phyloP scores from a whole-genome alignment of 1,139 yeast genomes.

The Debaryomycetaceae sp. region DNA sequence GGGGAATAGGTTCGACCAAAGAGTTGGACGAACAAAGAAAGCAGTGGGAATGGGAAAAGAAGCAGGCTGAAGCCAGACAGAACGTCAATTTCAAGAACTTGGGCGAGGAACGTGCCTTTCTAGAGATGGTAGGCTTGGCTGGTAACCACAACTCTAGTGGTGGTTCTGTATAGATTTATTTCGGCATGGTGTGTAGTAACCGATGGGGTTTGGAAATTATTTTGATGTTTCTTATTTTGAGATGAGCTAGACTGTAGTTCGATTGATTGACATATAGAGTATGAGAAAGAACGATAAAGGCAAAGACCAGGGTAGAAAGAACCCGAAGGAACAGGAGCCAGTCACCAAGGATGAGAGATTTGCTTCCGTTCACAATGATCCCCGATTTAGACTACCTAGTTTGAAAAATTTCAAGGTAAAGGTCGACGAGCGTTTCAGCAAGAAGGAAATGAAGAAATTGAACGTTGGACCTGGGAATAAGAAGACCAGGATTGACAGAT shows the following conservation, averaged over 20 bases:
- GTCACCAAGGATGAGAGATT: conserved; percentile 71
- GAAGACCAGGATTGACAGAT: conserved; percentile 71
- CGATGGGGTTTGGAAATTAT: neutral
- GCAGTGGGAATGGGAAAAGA: conserved; percentile 89
- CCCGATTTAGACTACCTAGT: conserved; percentile 77
- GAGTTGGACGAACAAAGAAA: conserved; percentile 73
- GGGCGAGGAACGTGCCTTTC: conserved; percentile 79
- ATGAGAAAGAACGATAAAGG: neutral
- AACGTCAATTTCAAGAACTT: conserved; percentile 59
- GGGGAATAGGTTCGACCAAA: conserved; percentile 83
- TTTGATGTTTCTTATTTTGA: neutral
- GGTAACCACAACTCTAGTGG: conserved; percentile 68
- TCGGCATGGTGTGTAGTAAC: neutral
- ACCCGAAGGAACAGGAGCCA: conserved; percentile 13
- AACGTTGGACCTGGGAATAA: conserved; percentile 46
- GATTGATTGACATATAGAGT: neutral
- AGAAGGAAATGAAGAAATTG: conserved; percentile 62
- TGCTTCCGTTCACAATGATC: conserved; percentile 77
- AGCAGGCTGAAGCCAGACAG: conserved; percentile 77
- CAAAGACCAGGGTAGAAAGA: neutral
- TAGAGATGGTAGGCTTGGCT: conserved; percentile 88
- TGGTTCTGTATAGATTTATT: conserved; percentile 24
- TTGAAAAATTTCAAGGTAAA: conserved; percentile 69
- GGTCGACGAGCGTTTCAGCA: conserved; percentile 82
- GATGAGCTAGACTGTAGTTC: neutral